Evolutionary conservation across 257 asterid species (phyloP).

Genomic region (Marsdenia floribunda): DNA sequence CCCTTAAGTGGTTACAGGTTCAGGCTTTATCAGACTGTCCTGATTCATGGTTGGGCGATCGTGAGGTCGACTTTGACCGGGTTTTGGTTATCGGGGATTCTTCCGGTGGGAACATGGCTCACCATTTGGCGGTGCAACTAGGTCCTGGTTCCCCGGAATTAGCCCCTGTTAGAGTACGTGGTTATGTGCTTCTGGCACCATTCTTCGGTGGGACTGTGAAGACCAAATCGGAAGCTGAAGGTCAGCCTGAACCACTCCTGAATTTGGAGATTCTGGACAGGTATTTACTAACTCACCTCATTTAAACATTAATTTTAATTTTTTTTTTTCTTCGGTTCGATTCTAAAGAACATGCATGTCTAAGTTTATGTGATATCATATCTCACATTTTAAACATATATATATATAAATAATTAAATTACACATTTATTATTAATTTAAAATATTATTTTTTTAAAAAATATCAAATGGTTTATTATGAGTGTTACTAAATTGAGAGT

Average conservation of each 20-base stretch:
- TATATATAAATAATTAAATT: too few species aligned
- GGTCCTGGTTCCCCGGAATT: slow-evolving; percentile 49
- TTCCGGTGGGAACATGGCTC: slow-evolving; percentile 88
- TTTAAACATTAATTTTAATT: too few species aligned
- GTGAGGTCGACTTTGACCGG: slow-evolving; percentile 46
- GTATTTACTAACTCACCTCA: slow-evolving; percentile 17
- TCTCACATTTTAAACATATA: too few species aligned
- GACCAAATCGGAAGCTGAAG: slow-evolving; percentile 70
- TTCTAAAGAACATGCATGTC: too few species aligned
- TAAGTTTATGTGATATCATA: too few species aligned
- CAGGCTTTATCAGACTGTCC: slow-evolving; percentile 31
- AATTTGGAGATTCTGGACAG: slow-evolving; percentile 65
- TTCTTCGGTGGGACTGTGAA: slow-evolving; percentile 70
- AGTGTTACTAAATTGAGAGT: too few species aligned
- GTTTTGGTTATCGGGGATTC: slow-evolving; percentile 74
- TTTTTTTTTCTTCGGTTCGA: too few species aligned
- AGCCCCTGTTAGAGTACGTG: slow-evolving; percentile 61
- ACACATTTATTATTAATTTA: too few species aligned
- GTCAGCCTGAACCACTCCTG: slow-evolving; percentile 47
- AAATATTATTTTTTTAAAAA: too few species aligned
- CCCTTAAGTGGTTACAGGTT: slow-evolving; percentile 57
- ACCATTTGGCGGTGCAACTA: slow-evolving; percentile 73
- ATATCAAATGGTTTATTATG: too few species aligned
- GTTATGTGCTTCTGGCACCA: slow-evolving; percentile 80
- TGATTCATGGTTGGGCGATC: slow-evolving; percentile 40